Conservation (phyloP, 805 yeast species). For the Spathaspora gorwiae region DNA sequence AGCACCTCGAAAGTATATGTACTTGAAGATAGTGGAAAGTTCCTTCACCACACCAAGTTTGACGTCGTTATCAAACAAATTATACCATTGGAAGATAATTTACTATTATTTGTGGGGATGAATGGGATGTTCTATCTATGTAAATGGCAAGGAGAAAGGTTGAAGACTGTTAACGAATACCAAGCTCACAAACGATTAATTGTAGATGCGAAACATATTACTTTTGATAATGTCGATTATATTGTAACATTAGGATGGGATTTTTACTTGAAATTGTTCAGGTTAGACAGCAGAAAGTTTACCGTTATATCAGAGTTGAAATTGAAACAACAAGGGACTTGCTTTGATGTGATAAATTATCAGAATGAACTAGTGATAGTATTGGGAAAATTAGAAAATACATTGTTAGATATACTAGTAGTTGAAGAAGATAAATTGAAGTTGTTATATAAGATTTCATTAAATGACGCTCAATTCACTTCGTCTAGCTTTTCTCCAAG, state of each 20-base stretch:
- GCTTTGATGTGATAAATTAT: slow-evolving; percentile 36
- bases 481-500: slow-evolving; percentile 60
- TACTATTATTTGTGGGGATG: slow-evolving; percentile 46
- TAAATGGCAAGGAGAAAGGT: slow-evolving; percentile 5
- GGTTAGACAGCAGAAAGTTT: slow-evolving; percentile 14
- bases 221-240: slow-evolving; percentile 21
- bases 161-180: slow-evolving; percentile 10
- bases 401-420: slow-evolving; percentile 47
- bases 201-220: slow-evolving; percentile 30
- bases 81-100: slow-evolving; percentile 18
- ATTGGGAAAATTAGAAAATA: slow-evolving; percentile 57
- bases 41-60: slow-evolving; percentile 15
- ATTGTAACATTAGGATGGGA: slow-evolving; percentile 63
- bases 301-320: slow-evolving; percentile 20
- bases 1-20: slow-evolving; percentile 15
- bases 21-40: slow-evolving; percentile 11
- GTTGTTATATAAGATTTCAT: slow-evolving; percentile 44
- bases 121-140: slow-evolving; percentile 38
- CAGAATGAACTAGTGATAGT: slow-evolving; percentile 37
- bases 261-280: slow-evolving; percentile 34
- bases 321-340: slow-evolving; percentile 48
- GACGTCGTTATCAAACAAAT: slow-evolving; percentile 32
- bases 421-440: slow-evolving; percentile 9
- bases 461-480: slow-evolving; percentile 71
- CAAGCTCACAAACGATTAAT: slow-evolving; percentile 35